phyloP scores from a whole-genome alignment of 306 rosid species.

The Notholithocarpus densiflorus region DNA sequence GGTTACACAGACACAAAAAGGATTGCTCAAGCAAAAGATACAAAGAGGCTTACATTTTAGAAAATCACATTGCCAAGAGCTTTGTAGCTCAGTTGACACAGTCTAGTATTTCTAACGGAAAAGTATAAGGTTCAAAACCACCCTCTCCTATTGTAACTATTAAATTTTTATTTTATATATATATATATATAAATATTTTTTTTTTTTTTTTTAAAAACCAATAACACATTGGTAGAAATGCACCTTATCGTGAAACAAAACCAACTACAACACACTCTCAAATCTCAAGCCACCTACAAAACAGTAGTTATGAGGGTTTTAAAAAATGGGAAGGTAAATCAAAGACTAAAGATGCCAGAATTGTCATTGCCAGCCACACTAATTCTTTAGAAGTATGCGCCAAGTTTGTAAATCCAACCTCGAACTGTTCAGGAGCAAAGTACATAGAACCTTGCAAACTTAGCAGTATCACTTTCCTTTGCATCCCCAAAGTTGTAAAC shows the following conservation, averaged over 20 bases:
- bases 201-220: too few species aligned
- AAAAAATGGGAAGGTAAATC: not conserved
- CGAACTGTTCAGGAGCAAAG: conserved; percentile 94
- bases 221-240: not conserved
- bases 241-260: not conserved
- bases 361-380: conserved; percentile 13
- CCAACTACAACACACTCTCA: not conserved
- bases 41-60: too few species aligned
- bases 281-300: conserved; percentile 7
- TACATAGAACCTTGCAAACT: conserved; percentile 75
- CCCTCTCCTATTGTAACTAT: too few species aligned
- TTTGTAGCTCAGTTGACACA: too few species aligned
- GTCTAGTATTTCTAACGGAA: too few species aligned
- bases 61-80: too few species aligned
- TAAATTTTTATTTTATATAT: too few species aligned
- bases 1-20: too few species aligned
- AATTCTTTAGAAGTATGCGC: conserved; percentile 76
- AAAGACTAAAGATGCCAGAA: not conserved
- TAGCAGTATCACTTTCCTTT: conserved; percentile 71
- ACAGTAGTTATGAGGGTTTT: not conserved
- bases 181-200: too few species aligned
- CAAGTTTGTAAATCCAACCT: conserved; percentile 96
- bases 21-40: too few species aligned
- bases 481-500: conserved; percentile 79
- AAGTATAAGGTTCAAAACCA: too few species aligned